Conservation (phyloP, 257 asterid species). For the Orobanche coerulescens region DNA sequence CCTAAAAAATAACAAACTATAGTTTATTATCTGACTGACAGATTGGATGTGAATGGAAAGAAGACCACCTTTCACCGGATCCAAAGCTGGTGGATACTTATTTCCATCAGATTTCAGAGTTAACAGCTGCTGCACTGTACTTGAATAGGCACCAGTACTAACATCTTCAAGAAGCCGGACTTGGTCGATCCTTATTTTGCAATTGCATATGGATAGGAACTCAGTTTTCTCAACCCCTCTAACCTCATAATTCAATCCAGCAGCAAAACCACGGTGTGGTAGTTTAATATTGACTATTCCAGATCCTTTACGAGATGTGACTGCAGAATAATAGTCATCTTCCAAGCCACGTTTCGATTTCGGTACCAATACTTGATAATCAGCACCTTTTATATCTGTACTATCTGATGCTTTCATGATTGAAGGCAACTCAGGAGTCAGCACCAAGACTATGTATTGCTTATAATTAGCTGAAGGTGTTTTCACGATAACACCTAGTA, state of each 20-base stretch:
- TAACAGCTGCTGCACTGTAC: constrained; percentile 65
- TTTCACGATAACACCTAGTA: constrained; percentile 82
- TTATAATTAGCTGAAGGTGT: constrained; percentile 57
- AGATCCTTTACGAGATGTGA: constrained; percentile 68
- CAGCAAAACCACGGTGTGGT: constrained; percentile 77
- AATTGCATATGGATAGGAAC: constrained; percentile 65
- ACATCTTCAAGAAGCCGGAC: constrained; percentile 88
- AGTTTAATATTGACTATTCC: constrained; percentile 65
- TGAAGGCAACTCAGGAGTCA: constrained; percentile 71
- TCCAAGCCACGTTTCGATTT: constrained; percentile 88
- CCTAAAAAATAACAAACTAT: too few relatives aligned
- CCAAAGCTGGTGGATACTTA: constrained; percentile 81
- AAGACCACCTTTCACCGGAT: constrained; percentile 75
- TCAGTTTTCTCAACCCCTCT: constrained; percentile 62
- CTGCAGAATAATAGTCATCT: constrained; percentile 69
- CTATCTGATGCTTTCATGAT: constrained; percentile 33
- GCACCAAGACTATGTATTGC: constrained; percentile 71
- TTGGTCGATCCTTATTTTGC: constrained; percentile 67
- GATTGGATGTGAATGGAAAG: constrained; percentile 6
- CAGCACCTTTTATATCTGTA: constrained; percentile 39
- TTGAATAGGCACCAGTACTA: constrained; percentile 78
- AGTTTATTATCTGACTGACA: neutral
- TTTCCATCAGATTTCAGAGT: constrained; percentile 66
- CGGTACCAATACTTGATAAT: constrained; percentile 67
- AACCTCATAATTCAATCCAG: constrained; percentile 83